Percentiles rank a stretch among this genome's conserved stretches.
Evolutionary conservation across 352 stramenopile species (phyloP).

Genomic region (Blastocystis sp.): DNA sequence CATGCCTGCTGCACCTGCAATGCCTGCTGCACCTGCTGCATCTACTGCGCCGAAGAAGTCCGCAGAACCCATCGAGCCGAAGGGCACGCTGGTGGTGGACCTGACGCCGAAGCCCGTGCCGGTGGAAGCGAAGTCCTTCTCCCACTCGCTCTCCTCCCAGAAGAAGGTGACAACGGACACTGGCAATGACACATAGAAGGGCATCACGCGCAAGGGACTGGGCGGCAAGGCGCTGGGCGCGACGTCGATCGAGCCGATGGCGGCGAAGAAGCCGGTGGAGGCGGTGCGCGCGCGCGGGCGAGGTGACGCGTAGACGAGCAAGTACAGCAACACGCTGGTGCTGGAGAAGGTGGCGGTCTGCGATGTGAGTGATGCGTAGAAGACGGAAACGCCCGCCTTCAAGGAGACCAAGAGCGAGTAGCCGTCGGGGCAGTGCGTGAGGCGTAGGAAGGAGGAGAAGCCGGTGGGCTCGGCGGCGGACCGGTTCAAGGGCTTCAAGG

Average conservation of each 20-base stretch:
- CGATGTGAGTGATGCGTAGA: slow-evolving; percentile 5
- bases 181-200: slow-evolving; percentile 10
- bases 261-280: slow-evolving; percentile 45
- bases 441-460: background rate
- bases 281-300: background rate
- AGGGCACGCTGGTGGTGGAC: background rate
- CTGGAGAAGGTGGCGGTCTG: slow-evolving; percentile 38
- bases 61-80: background rate
- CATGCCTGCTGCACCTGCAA: background rate
- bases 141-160: background rate
- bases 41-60: background rate
- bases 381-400: slow-evolving; percentile 1
- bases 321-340: slow-evolving; percentile 6
- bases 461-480: slow-evolving; percentile 27
- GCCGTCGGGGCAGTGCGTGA: background rate
- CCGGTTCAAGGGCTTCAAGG: slow-evolving; percentile 66
- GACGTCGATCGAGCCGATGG: slow-evolving; percentile 43
- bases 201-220: background rate
- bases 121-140: background rate
- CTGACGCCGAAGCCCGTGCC: background rate
- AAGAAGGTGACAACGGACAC: slow-evolving; percentile 11
- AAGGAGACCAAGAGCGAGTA: background rate
- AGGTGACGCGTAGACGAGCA: background rate
- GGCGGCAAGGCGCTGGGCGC: slow-evolving; percentile 43
- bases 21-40: background rate